Percentiles rank a stretch among this genome's conserved stretches.
These are phyloP conservation scores for Bruguiera parviflora DNA, from an alignment of 345 rosid species.

Conservation along the genomic window DNA sequence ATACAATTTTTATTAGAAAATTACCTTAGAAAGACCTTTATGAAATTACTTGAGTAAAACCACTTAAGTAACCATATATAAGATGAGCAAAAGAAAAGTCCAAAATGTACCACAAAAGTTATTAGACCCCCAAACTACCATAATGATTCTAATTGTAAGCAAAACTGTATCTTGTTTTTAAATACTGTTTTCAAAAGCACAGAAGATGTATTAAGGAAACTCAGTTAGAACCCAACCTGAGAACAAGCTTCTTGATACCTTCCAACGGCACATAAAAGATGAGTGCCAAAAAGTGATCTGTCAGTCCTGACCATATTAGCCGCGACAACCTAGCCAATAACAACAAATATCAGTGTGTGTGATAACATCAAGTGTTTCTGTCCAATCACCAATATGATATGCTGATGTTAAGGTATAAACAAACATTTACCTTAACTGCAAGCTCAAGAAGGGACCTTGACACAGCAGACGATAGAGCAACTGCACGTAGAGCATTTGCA, in stretches of 20 bases:
- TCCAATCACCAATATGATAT: constrained; percentile 3
- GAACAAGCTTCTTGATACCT: constrained; percentile 99
- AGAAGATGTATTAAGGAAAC: background rate
- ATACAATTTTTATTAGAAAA: no score
- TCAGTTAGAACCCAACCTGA: constrained; percentile 53
- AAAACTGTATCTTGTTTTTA: background rate
- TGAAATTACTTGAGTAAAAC: background rate
- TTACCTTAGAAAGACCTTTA: no score
- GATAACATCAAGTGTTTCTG: no score
- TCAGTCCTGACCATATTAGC: constrained; percentile 97
- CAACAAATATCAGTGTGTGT: background rate
- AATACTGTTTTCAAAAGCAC: background rate
- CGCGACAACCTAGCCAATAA: constrained; percentile 67
- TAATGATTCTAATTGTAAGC: background rate
- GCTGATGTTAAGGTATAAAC: background rate
- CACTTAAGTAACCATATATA: background rate
- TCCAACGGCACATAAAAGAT: constrained; percentile 97
- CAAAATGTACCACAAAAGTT: background rate
- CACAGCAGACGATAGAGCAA: constrained; percentile 95
- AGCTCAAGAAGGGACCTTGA: constrained; percentile 94
- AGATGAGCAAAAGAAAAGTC: background rate
- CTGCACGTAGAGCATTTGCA: constrained; percentile 91
- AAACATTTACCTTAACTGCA: constrained; percentile 72
- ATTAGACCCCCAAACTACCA: background rate
- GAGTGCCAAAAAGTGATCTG: constrained; percentile 81